A percentile compares a stretch with the other conserved stretches of the same genome.
These are phyloP conservation scores for Botrytis fabae DNA, from an alignment of 2,329 filamentous ascomycete species.

Conservation along the genomic window DNA sequence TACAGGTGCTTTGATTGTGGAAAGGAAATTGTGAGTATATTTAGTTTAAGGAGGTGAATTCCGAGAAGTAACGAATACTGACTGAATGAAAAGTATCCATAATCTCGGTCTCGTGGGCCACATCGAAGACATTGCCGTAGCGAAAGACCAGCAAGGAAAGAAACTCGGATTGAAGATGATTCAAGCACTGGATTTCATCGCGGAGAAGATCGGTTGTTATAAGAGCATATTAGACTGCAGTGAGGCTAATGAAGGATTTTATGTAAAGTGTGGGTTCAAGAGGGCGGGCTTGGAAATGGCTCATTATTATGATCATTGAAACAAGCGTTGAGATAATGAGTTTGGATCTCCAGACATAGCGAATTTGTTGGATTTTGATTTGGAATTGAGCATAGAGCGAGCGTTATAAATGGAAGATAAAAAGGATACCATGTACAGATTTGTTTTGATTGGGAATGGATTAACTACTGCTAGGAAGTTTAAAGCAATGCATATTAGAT, in stretches of 20 bases:
- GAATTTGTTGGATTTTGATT: background rate
- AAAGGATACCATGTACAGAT: slow-evolving; percentile 1
- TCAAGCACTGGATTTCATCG: slow-evolving; percentile 86
- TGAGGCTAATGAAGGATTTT: slow-evolving; percentile 95
- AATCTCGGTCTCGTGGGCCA: slow-evolving; percentile 82
- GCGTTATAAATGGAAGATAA: slow-evolving; percentile 8
- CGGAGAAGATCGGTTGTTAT: slow-evolving; percentile 88
- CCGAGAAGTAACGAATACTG: slow-evolving; percentile 26
- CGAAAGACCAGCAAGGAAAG: slow-evolving; percentile 95
- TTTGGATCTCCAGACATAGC: background rate
- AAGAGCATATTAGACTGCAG: slow-evolving; percentile 97
- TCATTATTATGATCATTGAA: slow-evolving; percentile 67
- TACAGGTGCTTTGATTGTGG: slow-evolving; percentile 85
- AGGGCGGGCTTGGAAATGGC: slow-evolving; percentile 94
- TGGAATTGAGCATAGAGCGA: slow-evolving; percentile 7
- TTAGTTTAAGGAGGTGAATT: background rate
- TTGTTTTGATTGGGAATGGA: background rate
- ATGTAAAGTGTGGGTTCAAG: slow-evolving; percentile 95
- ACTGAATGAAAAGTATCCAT: slow-evolving; percentile 62
- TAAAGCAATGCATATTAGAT: background rate
- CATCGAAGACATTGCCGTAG: slow-evolving; percentile 96
- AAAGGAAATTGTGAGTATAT: slow-evolving; percentile 82
- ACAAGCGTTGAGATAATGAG: background rate
- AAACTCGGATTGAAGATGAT: slow-evolving; percentile 92
- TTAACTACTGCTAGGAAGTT: background rate